A percentile compares a stretch with the other conserved stretches of the same genome.
Evolutionary conservation across 768 basidiomycete species (phyloP).

Genomic region (Mycena amicta): DNA sequence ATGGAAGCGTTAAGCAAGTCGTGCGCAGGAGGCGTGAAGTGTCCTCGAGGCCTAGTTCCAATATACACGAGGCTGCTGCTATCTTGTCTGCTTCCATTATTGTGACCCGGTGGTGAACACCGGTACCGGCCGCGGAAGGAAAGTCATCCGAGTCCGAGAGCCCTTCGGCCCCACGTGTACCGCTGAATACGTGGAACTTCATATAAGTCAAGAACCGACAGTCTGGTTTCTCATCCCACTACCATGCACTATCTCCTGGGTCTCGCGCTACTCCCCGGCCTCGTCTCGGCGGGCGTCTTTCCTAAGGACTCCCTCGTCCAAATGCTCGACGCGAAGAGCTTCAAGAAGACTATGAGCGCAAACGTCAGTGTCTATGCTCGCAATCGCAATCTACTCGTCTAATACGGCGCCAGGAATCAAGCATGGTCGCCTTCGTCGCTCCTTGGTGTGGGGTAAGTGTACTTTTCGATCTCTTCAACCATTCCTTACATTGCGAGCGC

Average conservation of each 20-base stretch:
- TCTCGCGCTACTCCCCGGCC: constrained; percentile 38
- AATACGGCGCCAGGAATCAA: constrained; percentile 55
- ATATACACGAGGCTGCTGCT: constrained; percentile 14
- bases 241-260: constrained; percentile 17
- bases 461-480: not conserved
- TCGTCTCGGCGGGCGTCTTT: constrained; percentile 50
- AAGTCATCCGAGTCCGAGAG: not conserved
- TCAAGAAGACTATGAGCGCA: constrained; percentile 70
- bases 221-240: not conserved
- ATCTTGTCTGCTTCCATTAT: not conserved
- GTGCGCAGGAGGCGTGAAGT: constrained; percentile 20
- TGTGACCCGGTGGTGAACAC: not conserved
- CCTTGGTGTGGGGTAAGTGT: constrained; percentile 82
- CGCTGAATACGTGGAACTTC: not conserved
- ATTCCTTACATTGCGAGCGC: constrained; percentile 7
- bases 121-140: not conserved
- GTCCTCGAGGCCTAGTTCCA: constrained; percentile 19
- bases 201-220: not conserved
- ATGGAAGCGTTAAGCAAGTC: constrained; percentile 8
- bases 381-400: not conserved
- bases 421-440: constrained; percentile 89
- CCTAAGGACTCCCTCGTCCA: constrained; percentile 64
- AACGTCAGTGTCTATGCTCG: constrained; percentile 54
- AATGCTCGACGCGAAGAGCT: constrained; percentile 69
- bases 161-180: not conserved